Evolutionary conservation across 768 basidiomycete genomes (phyloP).

Genomic region (Podaxis sp.): DNA sequence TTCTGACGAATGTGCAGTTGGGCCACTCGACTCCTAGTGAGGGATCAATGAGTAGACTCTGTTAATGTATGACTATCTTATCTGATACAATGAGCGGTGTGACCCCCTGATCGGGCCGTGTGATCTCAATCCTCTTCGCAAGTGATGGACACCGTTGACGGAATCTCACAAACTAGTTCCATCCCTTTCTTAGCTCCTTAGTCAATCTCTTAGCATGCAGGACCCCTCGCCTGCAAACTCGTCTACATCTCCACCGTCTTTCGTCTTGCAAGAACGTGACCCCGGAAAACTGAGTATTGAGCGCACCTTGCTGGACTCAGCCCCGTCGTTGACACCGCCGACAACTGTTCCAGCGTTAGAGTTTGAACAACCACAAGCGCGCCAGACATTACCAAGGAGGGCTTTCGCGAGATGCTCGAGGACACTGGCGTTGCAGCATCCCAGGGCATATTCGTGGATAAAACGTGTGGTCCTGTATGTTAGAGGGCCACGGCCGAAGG

Average conservation of each 20-base stretch:
- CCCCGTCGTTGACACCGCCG: constrained; percentile 18
- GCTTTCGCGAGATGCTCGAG: constrained; percentile 19
- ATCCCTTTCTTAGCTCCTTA: neutral
- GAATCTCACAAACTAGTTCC: neutral
- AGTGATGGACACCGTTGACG: neutral
- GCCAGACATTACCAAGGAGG: constrained; percentile 13
- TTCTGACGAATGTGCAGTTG: constrained; percentile 7
- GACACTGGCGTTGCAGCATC: constrained; percentile 20
- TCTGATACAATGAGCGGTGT: constrained; percentile 1
- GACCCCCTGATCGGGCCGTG: neutral
- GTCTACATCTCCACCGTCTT: constrained; percentile 8
- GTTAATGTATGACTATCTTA: constrained; percentile 5
- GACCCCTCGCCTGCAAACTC: neutral
- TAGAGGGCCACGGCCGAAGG: constrained; percentile 61
- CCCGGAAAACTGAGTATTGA: neutral
- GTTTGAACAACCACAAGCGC: constrained; percentile 4
- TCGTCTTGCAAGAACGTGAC: constrained; percentile 10
- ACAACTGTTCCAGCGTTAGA: constrained; percentile 6
- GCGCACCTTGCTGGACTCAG: constrained; percentile 12
- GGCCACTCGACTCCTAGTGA: constrained; percentile 5
- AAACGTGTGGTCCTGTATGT: constrained; percentile 30
- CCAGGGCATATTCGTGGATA: constrained; percentile 19
- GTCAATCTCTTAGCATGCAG: constrained; percentile 1
- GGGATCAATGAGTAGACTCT: neutral
- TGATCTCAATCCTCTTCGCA: neutral